phyloP scores from a whole-genome alignment of 2,329 filamentous ascomycete genomes.

The Trichoderma pleuroti region DNA sequence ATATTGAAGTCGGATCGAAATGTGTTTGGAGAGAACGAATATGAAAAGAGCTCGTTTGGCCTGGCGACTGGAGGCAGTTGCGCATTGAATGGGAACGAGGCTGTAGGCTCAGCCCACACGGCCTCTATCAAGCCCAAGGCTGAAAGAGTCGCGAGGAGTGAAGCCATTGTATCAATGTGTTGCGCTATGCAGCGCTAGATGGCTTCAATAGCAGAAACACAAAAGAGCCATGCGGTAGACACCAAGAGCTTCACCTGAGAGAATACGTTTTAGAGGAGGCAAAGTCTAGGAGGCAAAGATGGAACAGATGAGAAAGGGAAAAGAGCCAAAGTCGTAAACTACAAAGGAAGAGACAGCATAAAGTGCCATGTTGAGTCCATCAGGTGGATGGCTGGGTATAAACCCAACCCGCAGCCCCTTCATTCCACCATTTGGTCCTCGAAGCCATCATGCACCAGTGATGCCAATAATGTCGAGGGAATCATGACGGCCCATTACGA shows the following conservation, averaged over 20 bases:
- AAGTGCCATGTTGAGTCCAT: slow-evolving; percentile 24
- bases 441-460: slow-evolving; percentile 24
- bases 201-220: slow-evolving; percentile 16
- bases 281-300: not conserved
- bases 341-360: not conserved
- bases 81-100: slow-evolving; percentile 73
- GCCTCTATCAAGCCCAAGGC: slow-evolving; percentile 30
- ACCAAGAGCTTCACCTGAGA: not conserved
- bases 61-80: slow-evolving; percentile 79
- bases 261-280: not conserved
- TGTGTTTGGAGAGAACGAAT: slow-evolving; percentile 69
- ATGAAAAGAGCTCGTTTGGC: slow-evolving; percentile 62
- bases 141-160: slow-evolving; percentile 27
- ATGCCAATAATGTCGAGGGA: slow-evolving; percentile 18
- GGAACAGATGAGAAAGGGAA: slow-evolving; percentile 6
- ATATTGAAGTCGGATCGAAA: slow-evolving; percentile 64
- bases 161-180: slow-evolving; percentile 30
- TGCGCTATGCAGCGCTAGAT: slow-evolving; percentile 23
- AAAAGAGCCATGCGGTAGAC: not conserved
- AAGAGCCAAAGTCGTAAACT: slow-evolving; percentile 16
- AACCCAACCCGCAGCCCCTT: slow-evolving; percentile 28
- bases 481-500: slow-evolving; percentile 26
- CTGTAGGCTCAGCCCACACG: slow-evolving; percentile 39
- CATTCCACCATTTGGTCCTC: slow-evolving; percentile 35
- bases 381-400: slow-evolving; percentile 31